Base-by-base conservation (phyloP, 306 rosid species). In the Clitoria ternatea region DNA sequence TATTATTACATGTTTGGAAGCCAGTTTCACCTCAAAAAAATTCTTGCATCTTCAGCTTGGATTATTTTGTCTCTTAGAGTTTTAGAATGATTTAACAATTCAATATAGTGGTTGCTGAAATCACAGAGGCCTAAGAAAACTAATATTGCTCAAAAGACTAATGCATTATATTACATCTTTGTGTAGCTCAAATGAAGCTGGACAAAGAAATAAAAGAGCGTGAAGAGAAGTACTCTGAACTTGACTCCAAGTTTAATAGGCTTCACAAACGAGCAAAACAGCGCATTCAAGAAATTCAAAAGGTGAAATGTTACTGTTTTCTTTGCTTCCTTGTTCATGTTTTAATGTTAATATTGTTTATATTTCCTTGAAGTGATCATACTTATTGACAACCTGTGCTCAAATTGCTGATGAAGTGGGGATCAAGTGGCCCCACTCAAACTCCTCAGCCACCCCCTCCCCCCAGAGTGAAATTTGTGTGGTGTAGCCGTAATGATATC, bases 221-320 rank as follows among this genome's bases (percentile, higher is more conserved):
- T 13, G 99, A 95, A 18, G 99, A 87, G 80, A 95, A 91, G 87
- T 91, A 95, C 79, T 29, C 92, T 35, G 99, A 95, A 76, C 96
- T 95, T 40, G 99, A 95, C 69, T 79, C 85, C 26, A 95, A 95
- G 80, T 87, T 95, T 68, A 86, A 78, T 72, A 81, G 97, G 86
- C 97, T 95, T 81, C 99, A 91, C 75, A 95, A 95, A 81, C 85
- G 99, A 74, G 99, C 99, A 50, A 95, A 95, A 77, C 99, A 95
- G 64, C 96, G 99, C 9, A 95, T 95, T 82, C 99, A 95, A 81
- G 99, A 95, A 60, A 57, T 95, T 77, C 99, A 95, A 74, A 91
- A 89, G 97, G 97, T 91, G 79, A 56, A 39, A 60, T 37, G 1
- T 54, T 57, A 61, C 70, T 66, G 26, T 26, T 10, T 59, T 75